phyloP scores from a whole-genome alignment of 1,284 basidiomycete genomes.

The Leccinum glutinopallens region DNA sequence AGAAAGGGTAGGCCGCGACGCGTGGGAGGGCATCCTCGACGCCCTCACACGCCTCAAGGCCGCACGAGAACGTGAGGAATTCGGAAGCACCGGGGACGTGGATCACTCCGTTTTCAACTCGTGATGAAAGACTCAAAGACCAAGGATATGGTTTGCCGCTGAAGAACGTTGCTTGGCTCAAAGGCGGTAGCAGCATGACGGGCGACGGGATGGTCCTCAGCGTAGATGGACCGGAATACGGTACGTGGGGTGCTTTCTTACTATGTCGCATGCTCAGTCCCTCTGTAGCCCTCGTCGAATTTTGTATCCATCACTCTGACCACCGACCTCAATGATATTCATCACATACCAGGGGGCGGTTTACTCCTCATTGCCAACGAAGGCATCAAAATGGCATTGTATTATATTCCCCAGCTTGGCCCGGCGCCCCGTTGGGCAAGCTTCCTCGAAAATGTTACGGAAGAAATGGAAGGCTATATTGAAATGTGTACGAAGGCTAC shows the following conservation, averaged over 20 bases:
- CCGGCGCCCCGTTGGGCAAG: conserved; percentile 96
- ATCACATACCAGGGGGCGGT: conserved; percentile 85
- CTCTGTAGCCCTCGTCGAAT: conserved; percentile 75
- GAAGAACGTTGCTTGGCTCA: conserved; percentile 87
- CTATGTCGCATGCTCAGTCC: conserved; percentile 8
- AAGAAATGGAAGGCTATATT: conserved; percentile 76
- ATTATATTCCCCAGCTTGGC: conserved; percentile 94
- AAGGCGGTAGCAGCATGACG: conserved; percentile 80
- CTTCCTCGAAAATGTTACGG: conserved; percentile 98
- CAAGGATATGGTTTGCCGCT: conserved; percentile 96
- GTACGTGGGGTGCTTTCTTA: conserved; percentile 46
- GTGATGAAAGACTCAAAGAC: conserved; percentile 65
- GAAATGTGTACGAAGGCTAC: conserved; percentile 82
- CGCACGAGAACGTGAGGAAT: conserved; percentile 38
- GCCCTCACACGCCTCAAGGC: conserved; percentile 65
- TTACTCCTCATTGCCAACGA: conserved; percentile 90
- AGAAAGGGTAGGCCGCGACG: conserved; percentile 70
- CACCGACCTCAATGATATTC: conserved; percentile 85
- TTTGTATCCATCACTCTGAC: conserved; percentile 93
- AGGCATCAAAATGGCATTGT: conserved; percentile 88
- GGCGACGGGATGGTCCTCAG: conserved; percentile 88
- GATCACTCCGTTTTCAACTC: conserved; percentile 5
- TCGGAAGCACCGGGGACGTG: conserved; percentile 3
- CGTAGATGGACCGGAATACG: conserved; percentile 84
- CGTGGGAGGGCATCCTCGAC: conserved; percentile 72